phyloP scores from a whole-genome alignment of 768 basidiomycete species.

The Lyophyllum atratum region DNA sequence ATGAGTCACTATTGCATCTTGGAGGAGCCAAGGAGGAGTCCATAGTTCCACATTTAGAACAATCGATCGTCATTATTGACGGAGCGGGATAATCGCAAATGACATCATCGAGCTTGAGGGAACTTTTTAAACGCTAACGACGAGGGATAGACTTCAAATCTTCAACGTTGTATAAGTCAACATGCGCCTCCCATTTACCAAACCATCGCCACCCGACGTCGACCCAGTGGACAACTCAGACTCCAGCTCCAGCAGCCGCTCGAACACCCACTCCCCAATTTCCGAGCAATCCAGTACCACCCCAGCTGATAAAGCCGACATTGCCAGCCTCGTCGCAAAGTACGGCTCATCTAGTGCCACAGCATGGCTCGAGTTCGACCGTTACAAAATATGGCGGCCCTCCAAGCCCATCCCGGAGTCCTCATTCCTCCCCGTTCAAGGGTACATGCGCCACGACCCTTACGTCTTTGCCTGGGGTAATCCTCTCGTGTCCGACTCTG shows the following conservation, averaged over 20 bases:
- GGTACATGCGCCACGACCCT: constrained; percentile 52
- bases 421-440: constrained; percentile 52
- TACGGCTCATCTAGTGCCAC: constrained; percentile 72
- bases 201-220: not conserved
- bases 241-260: not conserved
- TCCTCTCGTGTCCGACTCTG: constrained; percentile 50
- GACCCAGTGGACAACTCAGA: not conserved
- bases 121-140: too few relatives aligned
- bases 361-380: constrained; percentile 67
- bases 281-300: not conserved
- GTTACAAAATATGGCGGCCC: constrained; percentile 51
- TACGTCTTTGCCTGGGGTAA: constrained; percentile 68
- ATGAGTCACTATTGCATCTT: not conserved
- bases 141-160: too few relatives aligned
- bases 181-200: not conserved
- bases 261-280: not conserved
- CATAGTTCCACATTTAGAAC: not conserved
- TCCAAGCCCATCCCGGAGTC: constrained; percentile 35
- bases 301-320: constrained; percentile 24
- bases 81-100: not conserved
- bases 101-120: not conserved
- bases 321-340: constrained; percentile 58
- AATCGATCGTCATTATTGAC: not conserved
- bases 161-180: not conserved
- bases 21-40: not conserved